Conservation (phyloP, 202 grass and related monocot species). For the Schoenoplectus tabernaemontani region DNA sequence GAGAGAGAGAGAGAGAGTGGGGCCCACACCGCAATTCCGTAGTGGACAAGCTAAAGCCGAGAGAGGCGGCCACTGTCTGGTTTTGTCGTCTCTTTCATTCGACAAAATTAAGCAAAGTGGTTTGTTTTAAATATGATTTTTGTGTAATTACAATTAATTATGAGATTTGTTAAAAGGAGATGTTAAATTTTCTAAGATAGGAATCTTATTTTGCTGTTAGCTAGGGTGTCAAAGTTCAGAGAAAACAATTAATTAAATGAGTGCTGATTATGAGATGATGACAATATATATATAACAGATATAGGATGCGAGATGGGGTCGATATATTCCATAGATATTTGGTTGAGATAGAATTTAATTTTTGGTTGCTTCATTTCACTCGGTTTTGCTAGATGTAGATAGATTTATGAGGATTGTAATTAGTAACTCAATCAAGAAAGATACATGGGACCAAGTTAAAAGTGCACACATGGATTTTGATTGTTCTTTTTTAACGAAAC, state of each 20-base stretch:
- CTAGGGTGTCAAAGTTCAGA: neutral
- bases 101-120: constrained; percentile 19
- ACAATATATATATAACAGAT: constrained; percentile 6
- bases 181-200: neutral
- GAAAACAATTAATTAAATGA: neutral
- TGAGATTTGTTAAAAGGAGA: neutral
- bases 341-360: neutral
- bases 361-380: neutral
- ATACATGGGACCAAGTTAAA: neutral
- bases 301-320: constrained; percentile 5
- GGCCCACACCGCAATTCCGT: constrained; percentile 8
- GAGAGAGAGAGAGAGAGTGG: too few species aligned
- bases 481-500: neutral
- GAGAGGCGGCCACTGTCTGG: constrained; percentile 7
- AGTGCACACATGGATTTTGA: neutral
- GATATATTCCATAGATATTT: too few species aligned
- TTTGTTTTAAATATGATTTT: constrained; percentile 6
- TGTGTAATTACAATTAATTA: neutral
- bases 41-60: constrained; percentile 27
- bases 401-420: neutral
- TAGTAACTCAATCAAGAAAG: neutral
- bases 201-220: neutral
- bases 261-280: neutral
- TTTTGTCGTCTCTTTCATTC: constrained; percentile 17
- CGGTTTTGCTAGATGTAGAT: neutral